phyloP scores from a whole-genome alignment of 2,329 filamentous ascomycete species.

The Aspergillus sp. region DNA sequence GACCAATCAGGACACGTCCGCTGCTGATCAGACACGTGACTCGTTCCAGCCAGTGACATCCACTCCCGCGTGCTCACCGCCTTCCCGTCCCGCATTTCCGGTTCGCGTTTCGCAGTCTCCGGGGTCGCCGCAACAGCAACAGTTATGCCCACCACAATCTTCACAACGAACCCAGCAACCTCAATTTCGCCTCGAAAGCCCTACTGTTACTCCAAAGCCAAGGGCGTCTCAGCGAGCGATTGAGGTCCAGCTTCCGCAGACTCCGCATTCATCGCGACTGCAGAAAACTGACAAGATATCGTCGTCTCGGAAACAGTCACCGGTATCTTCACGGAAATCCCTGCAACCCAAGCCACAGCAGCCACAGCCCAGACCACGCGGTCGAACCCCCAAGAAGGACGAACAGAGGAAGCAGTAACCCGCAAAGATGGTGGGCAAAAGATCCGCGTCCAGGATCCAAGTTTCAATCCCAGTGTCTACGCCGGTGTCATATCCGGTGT shows the following conservation, averaged over 20 bases:
- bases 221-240: too few species aligned
- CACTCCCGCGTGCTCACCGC: neutral
- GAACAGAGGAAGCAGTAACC: neutral
- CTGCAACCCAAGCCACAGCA: neutral
- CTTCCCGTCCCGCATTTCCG: neutral
- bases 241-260: too few species aligned
- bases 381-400: neutral
- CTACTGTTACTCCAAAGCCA: too few species aligned
- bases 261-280: too few species aligned
- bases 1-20: slow-evolving; percentile 8
- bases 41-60: neutral
- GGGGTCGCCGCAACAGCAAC: neutral
- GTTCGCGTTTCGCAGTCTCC: neutral
- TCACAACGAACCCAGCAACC: too few species aligned
- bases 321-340: too few species aligned
- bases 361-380: neutral
- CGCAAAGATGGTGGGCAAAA: slow-evolving; percentile 9
- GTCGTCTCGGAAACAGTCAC: too few species aligned
- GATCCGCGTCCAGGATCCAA: slow-evolving; percentile 13
- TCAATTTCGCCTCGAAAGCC: too few species aligned
- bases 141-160: too few species aligned
- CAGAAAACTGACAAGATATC: neutral
- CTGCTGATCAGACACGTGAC: slow-evolving; percentile 11
- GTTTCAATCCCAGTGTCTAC: slow-evolving; percentile 12
- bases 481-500: slow-evolving; percentile 33